Evolutionary conservation across 2,329 filamentous ascomycete genomes (phyloP).

Genomic region (Pseudocercospora crystallina): DNA sequence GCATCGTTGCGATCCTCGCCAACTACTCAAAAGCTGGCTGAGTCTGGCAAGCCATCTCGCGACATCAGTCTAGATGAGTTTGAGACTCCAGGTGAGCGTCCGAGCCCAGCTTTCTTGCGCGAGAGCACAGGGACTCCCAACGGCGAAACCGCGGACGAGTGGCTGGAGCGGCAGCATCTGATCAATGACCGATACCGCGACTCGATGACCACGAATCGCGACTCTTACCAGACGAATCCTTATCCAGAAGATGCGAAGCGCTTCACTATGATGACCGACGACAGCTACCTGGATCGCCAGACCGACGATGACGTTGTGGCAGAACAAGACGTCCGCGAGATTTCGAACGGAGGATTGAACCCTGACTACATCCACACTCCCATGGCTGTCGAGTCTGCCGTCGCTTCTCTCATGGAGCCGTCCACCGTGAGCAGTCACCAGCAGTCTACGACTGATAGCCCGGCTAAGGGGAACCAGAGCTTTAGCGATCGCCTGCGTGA

Average conservation of each 20-base stretch:
- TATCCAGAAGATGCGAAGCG: constrained; percentile 55
- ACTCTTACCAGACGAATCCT: constrained; percentile 48
- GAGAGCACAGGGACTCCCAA: constrained; percentile 35
- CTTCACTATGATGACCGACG: constrained; percentile 54
- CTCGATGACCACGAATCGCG: constrained; percentile 38
- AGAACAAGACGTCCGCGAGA: constrained; percentile 65
- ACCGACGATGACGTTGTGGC: constrained; percentile 49
- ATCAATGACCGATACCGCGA: constrained; percentile 59
- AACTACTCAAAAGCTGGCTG: constrained; percentile 55
- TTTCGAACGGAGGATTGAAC: constrained; percentile 62
- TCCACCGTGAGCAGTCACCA: constrained; percentile 62
- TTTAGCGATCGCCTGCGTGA: constrained; percentile 31
- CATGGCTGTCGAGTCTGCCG: constrained; percentile 78
- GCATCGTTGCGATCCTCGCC: constrained; percentile 62
- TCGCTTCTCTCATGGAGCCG: constrained; percentile 85
- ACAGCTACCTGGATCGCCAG: constrained; percentile 49
- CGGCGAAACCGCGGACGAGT: constrained; percentile 46
- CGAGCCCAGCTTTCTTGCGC: constrained; percentile 50
- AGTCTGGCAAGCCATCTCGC: constrained; percentile 53
- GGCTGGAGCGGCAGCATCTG: constrained; percentile 56
- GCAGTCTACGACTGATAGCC: constrained; percentile 26
- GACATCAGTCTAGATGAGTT: constrained; percentile 47
- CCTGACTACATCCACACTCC: constrained; percentile 73
- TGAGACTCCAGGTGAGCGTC: constrained; percentile 33
- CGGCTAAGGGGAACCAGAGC: constrained; percentile 26